phyloP scores from a whole-genome alignment of 345 rosid species.

The Salix caprea region DNA sequence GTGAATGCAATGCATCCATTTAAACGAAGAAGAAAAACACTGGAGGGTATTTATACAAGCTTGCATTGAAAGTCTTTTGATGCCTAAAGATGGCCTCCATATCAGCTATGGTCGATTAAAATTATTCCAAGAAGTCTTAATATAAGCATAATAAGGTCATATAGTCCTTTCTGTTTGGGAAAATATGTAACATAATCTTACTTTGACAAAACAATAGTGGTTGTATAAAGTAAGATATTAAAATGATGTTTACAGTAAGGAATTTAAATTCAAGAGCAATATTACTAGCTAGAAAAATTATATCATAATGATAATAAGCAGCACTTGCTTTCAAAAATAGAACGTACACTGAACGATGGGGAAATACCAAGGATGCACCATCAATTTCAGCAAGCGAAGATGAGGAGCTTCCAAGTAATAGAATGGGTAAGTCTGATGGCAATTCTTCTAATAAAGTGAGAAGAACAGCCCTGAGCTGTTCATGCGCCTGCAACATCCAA shows the following conservation, averaged over 20 bases:
- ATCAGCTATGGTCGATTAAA: neutral
- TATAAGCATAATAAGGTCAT: neutral
- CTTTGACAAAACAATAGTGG: neutral
- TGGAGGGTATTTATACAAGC: neutral
- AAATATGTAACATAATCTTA: neutral
- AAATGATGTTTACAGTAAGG: neutral
- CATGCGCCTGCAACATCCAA: slow-evolving; percentile 74
- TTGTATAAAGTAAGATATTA: neutral
- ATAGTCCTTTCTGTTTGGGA: neutral
- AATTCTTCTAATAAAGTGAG: slow-evolving; percentile 86
- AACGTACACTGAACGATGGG: slow-evolving; percentile 71
- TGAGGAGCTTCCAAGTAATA: slow-evolving; percentile 77
- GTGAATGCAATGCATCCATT: neutral
- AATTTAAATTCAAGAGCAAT: neutral
- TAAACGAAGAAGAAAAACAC: neutral
- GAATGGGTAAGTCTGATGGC: slow-evolving; percentile 79
- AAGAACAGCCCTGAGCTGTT: slow-evolving; percentile 89
- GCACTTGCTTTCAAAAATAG: neutral
- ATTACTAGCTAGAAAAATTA: neutral
- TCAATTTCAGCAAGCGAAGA: slow-evolving; percentile 50
- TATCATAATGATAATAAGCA: neutral
- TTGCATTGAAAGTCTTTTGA: neutral
- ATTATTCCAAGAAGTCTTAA: neutral
- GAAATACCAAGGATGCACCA: slow-evolving; percentile 53
- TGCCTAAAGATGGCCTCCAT: neutral